Base-by-base conservation (phyloP, 164 flowering plant species). In the Dillenia turbinata region DNA sequence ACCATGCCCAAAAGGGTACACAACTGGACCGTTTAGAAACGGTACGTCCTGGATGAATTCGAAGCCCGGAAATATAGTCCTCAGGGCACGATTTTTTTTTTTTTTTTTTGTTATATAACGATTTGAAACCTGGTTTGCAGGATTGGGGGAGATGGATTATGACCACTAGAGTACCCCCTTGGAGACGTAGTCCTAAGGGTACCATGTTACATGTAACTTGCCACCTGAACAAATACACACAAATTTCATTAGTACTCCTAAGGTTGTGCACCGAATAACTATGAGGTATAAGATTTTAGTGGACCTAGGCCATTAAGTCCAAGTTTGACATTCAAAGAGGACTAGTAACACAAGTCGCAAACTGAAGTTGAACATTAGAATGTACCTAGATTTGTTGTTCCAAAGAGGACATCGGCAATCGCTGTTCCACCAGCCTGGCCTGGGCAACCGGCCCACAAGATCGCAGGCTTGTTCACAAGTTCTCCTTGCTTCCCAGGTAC, bases 71-170 rank as follows among this genome's bases (percentile, higher is more conserved):
- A 3, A 86, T 54, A 66, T 87, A 94, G 0, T 76, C 86, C 52
- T 89, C 85, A 11, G 88, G 96, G 64, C 90, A 93, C 98, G 97
- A 93, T 68, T 97, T 90, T 86, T n/a, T n/a, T n/a, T n/a, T n/a
- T n/a, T n/a, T n/a, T n/a, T n/a, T n/a, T n/a, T n/a, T n/a, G n/a
- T n/a, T n/a, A n/a, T n/a, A n/a, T n/a, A n/a, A n/a, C n/a, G n/a
- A n/a, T n/a, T n/a, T n/a, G n/a, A n/a, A n/a, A n/a, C n/a, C n/a
- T n/a, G n/a, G n/a, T n/a, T n/a, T n/a, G n/a, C n/a, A n/a, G n/a
- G n/a, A n/a, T n/a, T n/a, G n/a, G n/a, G n/a, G n/a, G n/a, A n/a
- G n/a, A n/a, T n/a, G n/a, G n/a, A n/a, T n/a, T n/a, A n/a, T n/a
- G n/a, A n/a, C n/a, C n/a, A n/a, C n/a, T n/a, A n/a, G n/a, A n/a